Evolutionary conservation across 257 asterid genomes (phyloP).

Genomic region (Mitragyna speciosa): DNA sequence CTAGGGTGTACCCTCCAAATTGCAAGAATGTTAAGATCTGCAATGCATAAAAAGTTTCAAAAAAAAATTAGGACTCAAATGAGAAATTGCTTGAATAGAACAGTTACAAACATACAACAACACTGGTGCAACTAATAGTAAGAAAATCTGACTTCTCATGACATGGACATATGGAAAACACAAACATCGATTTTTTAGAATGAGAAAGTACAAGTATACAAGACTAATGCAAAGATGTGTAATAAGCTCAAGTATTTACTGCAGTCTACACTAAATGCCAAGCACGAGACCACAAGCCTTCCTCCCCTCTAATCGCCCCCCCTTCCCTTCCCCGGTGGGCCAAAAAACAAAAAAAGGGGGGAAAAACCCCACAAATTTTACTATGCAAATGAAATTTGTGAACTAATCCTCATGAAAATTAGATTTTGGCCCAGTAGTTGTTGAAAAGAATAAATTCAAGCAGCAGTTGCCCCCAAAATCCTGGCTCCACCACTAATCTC

Average conservation of each 20-base stretch:
- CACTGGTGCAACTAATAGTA: not conserved
- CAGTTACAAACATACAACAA: not conserved
- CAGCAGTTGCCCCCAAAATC: no score
- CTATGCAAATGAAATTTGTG: not conserved
- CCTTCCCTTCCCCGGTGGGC: no score
- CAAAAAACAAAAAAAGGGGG: no score
- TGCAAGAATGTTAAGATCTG: slow-evolving; percentile 88
- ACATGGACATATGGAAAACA: not conserved
- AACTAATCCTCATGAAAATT: no score
- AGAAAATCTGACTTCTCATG: not conserved
- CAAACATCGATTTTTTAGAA: not conserved
- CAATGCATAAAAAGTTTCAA: slow-evolving; percentile 14
- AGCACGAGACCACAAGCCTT: not conserved
- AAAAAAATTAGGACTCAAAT: not conserved
- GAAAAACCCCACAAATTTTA: not conserved
- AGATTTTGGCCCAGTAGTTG: no score
- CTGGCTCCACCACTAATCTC: no score
- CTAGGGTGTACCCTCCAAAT: slow-evolving; percentile 95
- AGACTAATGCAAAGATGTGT: not conserved
- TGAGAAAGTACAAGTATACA: not conserved
- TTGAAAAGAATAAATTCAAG: no score
- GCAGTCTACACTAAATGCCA: not conserved
- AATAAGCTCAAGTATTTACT: not conserved
- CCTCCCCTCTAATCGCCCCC: not conserved
- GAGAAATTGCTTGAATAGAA: not conserved